These are phyloP conservation scores for Spongospora subterranea DNA, from an alignment of 208 protist species.

Conservation along the genomic window DNA sequence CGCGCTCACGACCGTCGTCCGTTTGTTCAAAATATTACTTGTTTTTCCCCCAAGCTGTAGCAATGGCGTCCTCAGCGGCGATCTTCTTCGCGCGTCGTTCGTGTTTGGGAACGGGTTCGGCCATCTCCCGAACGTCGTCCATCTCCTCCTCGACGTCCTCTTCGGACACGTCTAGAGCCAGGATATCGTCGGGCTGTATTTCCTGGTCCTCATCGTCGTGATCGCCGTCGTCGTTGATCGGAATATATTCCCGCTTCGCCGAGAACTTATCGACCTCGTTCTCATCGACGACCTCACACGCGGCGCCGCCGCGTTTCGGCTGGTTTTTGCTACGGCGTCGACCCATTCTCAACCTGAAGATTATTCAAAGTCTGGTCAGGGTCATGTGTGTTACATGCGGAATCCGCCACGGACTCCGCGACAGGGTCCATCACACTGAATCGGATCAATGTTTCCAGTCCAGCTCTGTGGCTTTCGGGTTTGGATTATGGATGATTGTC, in stretches of 20 bases:
- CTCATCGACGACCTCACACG: not conserved
- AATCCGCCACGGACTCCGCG: too few species aligned
- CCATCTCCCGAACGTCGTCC: not conserved
- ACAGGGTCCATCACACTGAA: too few species aligned
- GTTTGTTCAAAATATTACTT: not conserved
- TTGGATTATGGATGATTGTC: too few species aligned
- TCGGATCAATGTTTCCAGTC: too few species aligned
- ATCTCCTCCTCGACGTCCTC: constrained; percentile 15
- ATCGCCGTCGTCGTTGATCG: not conserved
- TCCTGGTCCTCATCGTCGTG: not conserved
- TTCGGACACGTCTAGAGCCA: not conserved
- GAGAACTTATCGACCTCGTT: constrained; percentile 52
- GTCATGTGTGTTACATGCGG: too few species aligned
- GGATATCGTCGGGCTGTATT: not conserved
- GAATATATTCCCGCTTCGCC: not conserved
- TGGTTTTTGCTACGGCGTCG: too few species aligned
- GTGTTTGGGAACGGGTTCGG: not conserved
- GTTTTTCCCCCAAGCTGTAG: constrained; percentile 35
- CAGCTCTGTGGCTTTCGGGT: too few species aligned
- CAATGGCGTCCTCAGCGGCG: constrained; percentile 10
- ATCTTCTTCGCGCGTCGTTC: constrained; percentile 1
- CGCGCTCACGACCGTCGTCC: not conserved
- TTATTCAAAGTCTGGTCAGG: too few species aligned
- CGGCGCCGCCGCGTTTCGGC: too few species aligned
- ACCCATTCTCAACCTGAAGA: too few species aligned